Conservation (phyloP, 139 green algal species). For the Penium margaritaceum region DNA sequence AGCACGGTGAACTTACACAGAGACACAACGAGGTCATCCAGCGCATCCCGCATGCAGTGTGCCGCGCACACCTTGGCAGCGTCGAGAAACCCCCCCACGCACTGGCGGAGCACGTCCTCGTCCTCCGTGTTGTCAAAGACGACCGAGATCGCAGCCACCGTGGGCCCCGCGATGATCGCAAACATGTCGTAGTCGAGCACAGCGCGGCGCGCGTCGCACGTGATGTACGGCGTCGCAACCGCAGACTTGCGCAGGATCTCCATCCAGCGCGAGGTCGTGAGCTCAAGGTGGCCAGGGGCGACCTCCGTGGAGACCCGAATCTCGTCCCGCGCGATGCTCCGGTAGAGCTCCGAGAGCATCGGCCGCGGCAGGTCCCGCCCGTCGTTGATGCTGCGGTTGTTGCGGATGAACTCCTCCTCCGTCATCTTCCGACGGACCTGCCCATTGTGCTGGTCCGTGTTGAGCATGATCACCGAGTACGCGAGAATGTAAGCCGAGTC, state of each 20-base stretch:
- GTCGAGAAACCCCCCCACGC: conserved; percentile 54
- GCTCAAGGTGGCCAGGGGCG: conserved; percentile 5
- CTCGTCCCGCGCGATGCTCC: conserved; percentile 59
- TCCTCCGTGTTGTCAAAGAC: conserved; percentile 72
- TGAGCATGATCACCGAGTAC: conserved; percentile 77
- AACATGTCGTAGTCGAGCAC: conserved; percentile 79
- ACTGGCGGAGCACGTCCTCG: conserved; percentile 45
- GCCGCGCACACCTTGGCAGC: conserved; percentile 51
- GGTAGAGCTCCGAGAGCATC: conserved; percentile 59
- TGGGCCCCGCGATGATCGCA: conserved; percentile 74
- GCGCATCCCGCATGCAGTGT: conserved; percentile 51
- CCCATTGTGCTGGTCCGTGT: conserved; percentile 75
- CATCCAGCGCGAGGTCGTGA: conserved; percentile 56
- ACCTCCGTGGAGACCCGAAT: conserved; percentile 56
- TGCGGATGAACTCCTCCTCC: conserved; percentile 67
- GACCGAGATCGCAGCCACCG: conserved; percentile 74
- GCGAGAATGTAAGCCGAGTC: conserved; percentile 71
- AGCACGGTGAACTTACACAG: conserved; percentile 65
- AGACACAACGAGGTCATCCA: conserved; percentile 52
- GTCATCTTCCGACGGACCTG: conserved; percentile 81
- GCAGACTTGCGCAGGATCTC: conserved; percentile 43
- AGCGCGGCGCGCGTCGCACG: conserved; percentile 41
- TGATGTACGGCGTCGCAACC: conserved; percentile 21
- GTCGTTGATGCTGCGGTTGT: conserved; percentile 69
- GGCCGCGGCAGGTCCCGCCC: conserved; percentile 61